Conservation (phyloP, 768 basidiomycete species). For the Auricularia cornea region DNA sequence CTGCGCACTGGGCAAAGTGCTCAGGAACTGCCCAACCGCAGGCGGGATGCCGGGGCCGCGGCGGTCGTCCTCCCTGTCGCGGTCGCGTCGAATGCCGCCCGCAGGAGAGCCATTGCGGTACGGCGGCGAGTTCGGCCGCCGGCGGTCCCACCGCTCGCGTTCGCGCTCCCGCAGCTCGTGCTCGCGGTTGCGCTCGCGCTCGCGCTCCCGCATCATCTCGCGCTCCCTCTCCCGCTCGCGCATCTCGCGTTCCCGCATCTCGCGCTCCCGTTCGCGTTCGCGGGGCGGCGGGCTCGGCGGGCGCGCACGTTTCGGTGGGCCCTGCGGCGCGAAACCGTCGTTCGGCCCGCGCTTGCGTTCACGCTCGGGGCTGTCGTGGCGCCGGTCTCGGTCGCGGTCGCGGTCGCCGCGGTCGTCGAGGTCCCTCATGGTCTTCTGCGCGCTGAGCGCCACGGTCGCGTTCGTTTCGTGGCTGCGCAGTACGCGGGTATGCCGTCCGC, state of each 20-base stretch:
- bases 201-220: slow-evolving; percentile 3
- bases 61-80: slow-evolving; percentile 15
- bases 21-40: slow-evolving; percentile 70
- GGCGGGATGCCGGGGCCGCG: slow-evolving; percentile 43
- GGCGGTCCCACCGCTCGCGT: slow-evolving; percentile 17
- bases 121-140: slow-evolving; percentile 21
- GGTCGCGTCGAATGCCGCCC: background rate
- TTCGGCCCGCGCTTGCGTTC: background rate
- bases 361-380: slow-evolving; percentile 4
- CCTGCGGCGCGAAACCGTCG: background rate
- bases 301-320: background rate
- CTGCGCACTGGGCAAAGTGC: slow-evolving; percentile 58
- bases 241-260: background rate
- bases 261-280: slow-evolving; percentile 4
- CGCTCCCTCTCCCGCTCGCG: slow-evolving; percentile 1
- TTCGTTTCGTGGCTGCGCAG: background rate
- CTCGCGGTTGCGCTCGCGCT: slow-evolving; percentile 4
- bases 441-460: slow-evolving; percentile 4
- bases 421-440: slow-evolving; percentile 1
- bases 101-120: slow-evolving; percentile 8
- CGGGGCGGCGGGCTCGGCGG: slow-evolving; percentile 2
- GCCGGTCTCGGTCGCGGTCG: slow-evolving; percentile 9
- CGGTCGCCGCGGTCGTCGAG: slow-evolving; percentile 9
- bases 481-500: slow-evolving; percentile 22
- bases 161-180: background rate